Base-by-base conservation (phyloP, 176 grass and related monocot species). In the Aegilops speltoides region DNA sequence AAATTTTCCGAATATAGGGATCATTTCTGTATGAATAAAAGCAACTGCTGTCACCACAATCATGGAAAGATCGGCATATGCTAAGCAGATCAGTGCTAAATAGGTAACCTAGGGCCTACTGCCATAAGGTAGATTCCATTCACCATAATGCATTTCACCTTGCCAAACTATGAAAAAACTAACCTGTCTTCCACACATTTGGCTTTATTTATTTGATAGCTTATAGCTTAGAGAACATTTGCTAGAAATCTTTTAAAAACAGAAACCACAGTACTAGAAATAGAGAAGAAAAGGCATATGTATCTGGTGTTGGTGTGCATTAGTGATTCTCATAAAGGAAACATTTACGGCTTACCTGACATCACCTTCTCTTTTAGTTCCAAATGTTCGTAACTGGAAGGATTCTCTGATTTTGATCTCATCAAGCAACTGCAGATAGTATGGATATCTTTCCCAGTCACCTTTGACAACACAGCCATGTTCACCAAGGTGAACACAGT, bases 331-430 rank as follows among this genome's bases (percentile, higher is more conserved):
- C 76, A 79, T 41, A 41, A 36, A 16, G 20, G 45, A 66, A 3
- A 56, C 22, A 1, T 68, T 84, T 8, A 20, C 5, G 62, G 82
- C 78, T 84, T 88, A 98, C 96, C 96, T 95, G 67, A 96, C 85
- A 88, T 96, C 91, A 56, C 88, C 75, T 92, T 98, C 96, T 67
- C 93, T 92, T 84, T 95, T 98, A 83, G 93, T 98, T 82, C 96
- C 93, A 83, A 98, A 91, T 62, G 93, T 96, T n/a, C 96, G 84
- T 37, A 98, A 67, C 65, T 98, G 96, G 74, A 98, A 92, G 56
- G 93, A 92, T 84, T 96, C 93, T 86, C 93, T 94, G 22, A 95
- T 94, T 91, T 93, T 98, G 78, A 96, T 98, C 84, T 98, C 96
- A 90, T 98, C 96, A 86, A 98, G 91, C 84, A 98, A 91, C 68